Evolutionary conservation across 1,139 yeast species (phyloP).

Genomic region (Geotrichum cucujoidarum): DNA sequence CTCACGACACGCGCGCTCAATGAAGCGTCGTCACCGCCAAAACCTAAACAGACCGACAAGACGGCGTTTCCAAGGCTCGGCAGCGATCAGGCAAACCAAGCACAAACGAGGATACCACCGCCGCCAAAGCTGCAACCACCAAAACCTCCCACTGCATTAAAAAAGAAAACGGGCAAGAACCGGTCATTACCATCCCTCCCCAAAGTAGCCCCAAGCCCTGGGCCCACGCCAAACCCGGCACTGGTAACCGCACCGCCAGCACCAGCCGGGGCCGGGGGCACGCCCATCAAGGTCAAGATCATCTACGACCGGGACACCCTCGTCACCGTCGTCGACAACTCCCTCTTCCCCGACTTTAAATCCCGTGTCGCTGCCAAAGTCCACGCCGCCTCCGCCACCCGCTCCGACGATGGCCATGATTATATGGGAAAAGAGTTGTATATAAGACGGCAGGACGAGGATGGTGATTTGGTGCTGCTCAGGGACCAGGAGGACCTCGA

Average conservation of each 20-base stretch:
- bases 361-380: not conserved
- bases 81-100: too few relatives aligned
- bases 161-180: not conserved
- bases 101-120: too few relatives aligned
- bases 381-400: not conserved
- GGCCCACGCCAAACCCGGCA: not conserved
- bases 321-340: not conserved
- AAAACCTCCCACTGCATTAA: not conserved
- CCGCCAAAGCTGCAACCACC: not conserved
- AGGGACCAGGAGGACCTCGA: conserved; percentile 14
- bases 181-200: not conserved
- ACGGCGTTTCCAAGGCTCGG: too few relatives aligned
- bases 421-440: not conserved
- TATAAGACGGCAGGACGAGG: conserved; percentile 8
- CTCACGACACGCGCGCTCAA: too few relatives aligned
- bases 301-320: not conserved
- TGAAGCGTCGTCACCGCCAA: too few relatives aligned
- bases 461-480: conserved; percentile 10
- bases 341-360: not conserved
- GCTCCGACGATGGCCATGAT: not conserved
- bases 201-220: not conserved
- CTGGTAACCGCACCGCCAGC: not conserved
- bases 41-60: too few relatives aligned
- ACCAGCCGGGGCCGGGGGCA: not conserved
- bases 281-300: not conserved